Conservation (phyloP, 2,329 filamentous ascomycete species). For the Cladosporium austrohemisphaericum region DNA sequence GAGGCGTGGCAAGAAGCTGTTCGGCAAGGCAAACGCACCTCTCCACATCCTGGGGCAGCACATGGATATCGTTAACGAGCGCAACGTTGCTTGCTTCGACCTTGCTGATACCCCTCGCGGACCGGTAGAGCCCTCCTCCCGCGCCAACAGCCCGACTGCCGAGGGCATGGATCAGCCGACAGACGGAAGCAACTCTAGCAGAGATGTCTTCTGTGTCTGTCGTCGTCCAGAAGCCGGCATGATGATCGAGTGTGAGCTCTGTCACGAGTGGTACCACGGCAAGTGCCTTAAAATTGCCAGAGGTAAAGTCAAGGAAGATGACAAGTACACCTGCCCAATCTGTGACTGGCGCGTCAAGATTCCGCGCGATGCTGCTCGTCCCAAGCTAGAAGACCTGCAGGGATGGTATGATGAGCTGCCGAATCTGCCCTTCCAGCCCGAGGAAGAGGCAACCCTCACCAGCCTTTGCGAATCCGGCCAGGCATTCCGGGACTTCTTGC, state of each 20-base stretch:
- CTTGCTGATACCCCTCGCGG: constrained; percentile 81
- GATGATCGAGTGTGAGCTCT: constrained; percentile 99
- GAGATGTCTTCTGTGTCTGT: constrained; percentile 97
- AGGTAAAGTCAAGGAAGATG: constrained; percentile 96
- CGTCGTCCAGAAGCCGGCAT: constrained; percentile 88
- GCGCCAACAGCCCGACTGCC: constrained; percentile 64
- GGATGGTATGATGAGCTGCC: constrained; percentile 80
- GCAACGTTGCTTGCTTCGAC: constrained; percentile 89
- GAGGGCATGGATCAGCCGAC: constrained; percentile 38
- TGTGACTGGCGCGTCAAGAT: constrained; percentile 98
- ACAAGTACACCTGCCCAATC: constrained; percentile 97
- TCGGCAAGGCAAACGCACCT: constrained; percentile 95
- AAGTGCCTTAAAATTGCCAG: constrained; percentile 97
- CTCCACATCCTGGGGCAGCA: constrained; percentile 93
- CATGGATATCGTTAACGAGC: constrained; percentile 86
- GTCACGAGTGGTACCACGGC: constrained; percentile 98
- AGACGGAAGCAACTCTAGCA: constrained; percentile 46
- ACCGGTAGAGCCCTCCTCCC: constrained; percentile 86
- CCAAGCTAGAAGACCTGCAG: constrained; percentile 86
- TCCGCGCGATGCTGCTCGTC: constrained; percentile 88
- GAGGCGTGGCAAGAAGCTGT: constrained; percentile 94
- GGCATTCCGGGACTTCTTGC: constrained; percentile 78
- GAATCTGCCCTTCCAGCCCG: constrained; percentile 77
- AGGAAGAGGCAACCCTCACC: constrained; percentile 84
- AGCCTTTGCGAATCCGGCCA: constrained; percentile 82